Evolutionary conservation across 2,329 filamentous ascomycete species (phyloP), one percentile per base, ranked within the genome.

Genomic region (Cadophora malorum): DNA sequence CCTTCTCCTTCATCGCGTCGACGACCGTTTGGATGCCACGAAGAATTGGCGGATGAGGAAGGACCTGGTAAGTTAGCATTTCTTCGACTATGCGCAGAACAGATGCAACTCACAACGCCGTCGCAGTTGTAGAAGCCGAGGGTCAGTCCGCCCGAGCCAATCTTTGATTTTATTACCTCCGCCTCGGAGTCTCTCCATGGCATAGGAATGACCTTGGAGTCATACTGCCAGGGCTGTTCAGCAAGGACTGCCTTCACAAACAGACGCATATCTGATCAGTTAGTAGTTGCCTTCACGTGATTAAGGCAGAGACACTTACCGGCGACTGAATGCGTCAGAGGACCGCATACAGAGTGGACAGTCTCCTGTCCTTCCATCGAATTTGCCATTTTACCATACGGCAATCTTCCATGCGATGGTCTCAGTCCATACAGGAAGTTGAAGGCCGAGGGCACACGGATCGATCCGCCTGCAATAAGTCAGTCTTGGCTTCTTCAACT

Each of bases 291-390:
- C 47, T 73, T 71, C 16, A 53, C 70, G 72, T 14, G 10, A 38
- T 31, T 33, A 28, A 33, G 9, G 1, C 14, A 45, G 8, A 9
- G 8, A 19, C 7, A 23, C 41, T 55, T 63, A 72, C 73, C 85
- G 75, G 78, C 82, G 74, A 85, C n/a, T 68, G 74, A 70, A 75
- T 79, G 68, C 65, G 75, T 63, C 69, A 77, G 58, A 70, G 77
- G 64, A 52, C 76, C 70, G 74, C 78, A 73, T 67, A 79, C 70
- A 75, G 75, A 62, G 74, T 80, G 70, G 71, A 79, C 62, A 69
- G 77, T 69, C 74, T 80, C 64, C 74, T 78, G 74, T 83, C 86
- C 14, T 86, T 73, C 14, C 86, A 79, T 65, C 78, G 79, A 72
- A 49, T 74, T 75, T 14, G 73, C 74, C 69, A 75, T 72, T 21